Evolutionary conservation across 495 filamentous ascomycete species (phyloP).

Genomic region (Xylaria scruposa): DNA sequence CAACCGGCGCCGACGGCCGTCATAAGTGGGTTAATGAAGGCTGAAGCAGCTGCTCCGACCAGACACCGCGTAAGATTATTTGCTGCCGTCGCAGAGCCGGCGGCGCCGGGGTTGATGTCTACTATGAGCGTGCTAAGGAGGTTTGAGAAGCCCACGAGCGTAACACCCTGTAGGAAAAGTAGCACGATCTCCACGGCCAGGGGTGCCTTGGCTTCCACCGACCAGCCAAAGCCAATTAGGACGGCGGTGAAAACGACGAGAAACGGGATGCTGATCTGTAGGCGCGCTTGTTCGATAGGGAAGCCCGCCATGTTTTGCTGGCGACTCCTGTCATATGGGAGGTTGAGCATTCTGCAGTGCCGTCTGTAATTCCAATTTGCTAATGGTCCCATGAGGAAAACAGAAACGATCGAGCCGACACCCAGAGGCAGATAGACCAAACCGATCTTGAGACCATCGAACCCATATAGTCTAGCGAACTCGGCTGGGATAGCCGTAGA

Average conservation of each 20-base stretch:
- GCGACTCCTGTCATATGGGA: conserved; percentile 53
- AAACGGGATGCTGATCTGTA: conserved; percentile 61
- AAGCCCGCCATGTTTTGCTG: conserved; percentile 60
- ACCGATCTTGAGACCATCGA: conserved; percentile 64
- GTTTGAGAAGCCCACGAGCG: conserved; percentile 58
- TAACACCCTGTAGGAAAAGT: conserved; percentile 58
- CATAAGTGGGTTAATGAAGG: conserved; percentile 70
- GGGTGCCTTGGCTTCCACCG: conserved; percentile 59
- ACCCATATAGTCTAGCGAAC: conserved; percentile 62
- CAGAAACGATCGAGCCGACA: conserved; percentile 66
- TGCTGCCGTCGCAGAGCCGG: conserved; percentile 70
- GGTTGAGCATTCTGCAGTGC: conserved; percentile 46
- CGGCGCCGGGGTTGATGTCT: conserved; percentile 67
- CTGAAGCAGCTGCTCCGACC: conserved; percentile 70
- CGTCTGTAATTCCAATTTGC: conserved; percentile 63
- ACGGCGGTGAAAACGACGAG: conserved; percentile 46
- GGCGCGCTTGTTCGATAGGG: conserved; percentile 70
- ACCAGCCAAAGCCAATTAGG: conserved; percentile 51
- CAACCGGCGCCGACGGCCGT: conserved; percentile 69
- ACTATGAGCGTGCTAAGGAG: conserved; percentile 63
- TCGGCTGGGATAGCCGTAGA: conserved; percentile 56
- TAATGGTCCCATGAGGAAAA: conserved; percentile 61
- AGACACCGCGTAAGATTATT: conserved; percentile 74
- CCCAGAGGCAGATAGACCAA: conserved; percentile 64
- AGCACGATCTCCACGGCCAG: conserved; percentile 57